Evolutionary conservation across 2,329 filamentous ascomycete genomes (phyloP).

Genomic region (Ceratocystis harringtonii): DNA sequence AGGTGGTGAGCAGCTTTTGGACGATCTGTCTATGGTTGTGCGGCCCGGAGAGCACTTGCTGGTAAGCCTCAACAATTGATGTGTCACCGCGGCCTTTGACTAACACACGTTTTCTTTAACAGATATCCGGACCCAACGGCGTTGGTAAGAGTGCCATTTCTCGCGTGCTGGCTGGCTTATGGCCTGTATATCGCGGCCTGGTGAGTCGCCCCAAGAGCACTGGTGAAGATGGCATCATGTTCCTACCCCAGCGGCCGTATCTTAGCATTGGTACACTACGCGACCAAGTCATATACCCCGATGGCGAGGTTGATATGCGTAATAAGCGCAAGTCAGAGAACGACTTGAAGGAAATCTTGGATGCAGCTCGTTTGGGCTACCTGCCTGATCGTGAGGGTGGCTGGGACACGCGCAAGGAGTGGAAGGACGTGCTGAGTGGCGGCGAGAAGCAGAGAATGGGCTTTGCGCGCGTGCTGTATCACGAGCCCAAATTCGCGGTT

Average conservation of each 20-base stretch:
- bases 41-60: constrained; percentile 83
- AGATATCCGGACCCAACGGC: constrained; percentile 86
- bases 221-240: constrained; percentile 92
- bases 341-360: constrained; percentile 62
- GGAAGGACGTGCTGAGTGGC: constrained; percentile 95
- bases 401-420: constrained; percentile 93
- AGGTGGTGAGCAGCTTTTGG: constrained; percentile 81
- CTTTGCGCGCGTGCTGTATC: constrained; percentile 79
- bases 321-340: constrained; percentile 58
- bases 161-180: constrained; percentile 77
- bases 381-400: constrained; percentile 83
- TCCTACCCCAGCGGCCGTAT: constrained; percentile 86
- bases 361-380: constrained; percentile 76
- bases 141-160: constrained; percentile 84
- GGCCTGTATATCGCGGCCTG: constrained; percentile 89
- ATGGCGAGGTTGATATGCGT: constrained; percentile 88
- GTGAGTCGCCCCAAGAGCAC: constrained; percentile 70
- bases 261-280: constrained; percentile 81
- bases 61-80: constrained; percentile 25
- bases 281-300: constrained; percentile 95
- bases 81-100: neutral
- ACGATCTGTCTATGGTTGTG: constrained; percentile 77
- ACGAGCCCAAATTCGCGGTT: constrained; percentile 87
- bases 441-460: constrained; percentile 95
- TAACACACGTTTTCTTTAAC: neutral